Conservation (phyloP, 805 yeast genomes). For the Candida michaelii region DNA sequence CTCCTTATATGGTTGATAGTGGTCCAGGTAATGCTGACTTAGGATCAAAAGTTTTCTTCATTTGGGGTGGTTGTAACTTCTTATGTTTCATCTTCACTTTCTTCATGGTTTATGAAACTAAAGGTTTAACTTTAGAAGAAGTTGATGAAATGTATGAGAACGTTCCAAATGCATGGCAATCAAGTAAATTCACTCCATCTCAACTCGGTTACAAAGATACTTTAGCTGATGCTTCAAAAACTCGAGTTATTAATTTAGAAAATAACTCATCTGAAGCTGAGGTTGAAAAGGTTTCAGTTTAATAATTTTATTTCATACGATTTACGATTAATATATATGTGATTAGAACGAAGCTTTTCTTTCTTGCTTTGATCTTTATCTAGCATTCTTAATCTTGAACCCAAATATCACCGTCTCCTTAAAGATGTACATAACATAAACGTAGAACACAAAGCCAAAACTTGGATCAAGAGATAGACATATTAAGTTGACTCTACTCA, state of each 20-base stretch:
- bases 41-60: slow-evolving; percentile 42
- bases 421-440: no score
- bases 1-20: slow-evolving; percentile 41
- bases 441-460: no score
- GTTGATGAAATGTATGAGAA: slow-evolving; percentile 40
- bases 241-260: slow-evolving; percentile 6
- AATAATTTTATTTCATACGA: not conserved
- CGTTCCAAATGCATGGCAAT: slow-evolving; percentile 34
- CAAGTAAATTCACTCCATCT: slow-evolving; percentile 26
- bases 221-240: slow-evolving; percentile 1
- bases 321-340: slow-evolving; percentile 3
- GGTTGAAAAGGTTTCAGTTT: slow-evolving; percentile 1
- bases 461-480: no score
- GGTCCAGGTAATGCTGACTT: slow-evolving; percentile 40
- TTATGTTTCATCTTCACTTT: slow-evolving; percentile 33
- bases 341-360: no score
- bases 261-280: not conserved
- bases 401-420: no score
- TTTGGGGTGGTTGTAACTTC: slow-evolving; percentile 43
- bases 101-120: slow-evolving; percentile 38
- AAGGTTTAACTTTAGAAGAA: slow-evolving; percentile 42
- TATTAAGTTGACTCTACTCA: no score
- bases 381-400: no score
- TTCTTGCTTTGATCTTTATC: no score
- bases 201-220: slow-evolving; percentile 8